Evolutionary conservation across 2,329 filamentous ascomycete species (phyloP).

Genomic region (Penicillium sp.): DNA sequence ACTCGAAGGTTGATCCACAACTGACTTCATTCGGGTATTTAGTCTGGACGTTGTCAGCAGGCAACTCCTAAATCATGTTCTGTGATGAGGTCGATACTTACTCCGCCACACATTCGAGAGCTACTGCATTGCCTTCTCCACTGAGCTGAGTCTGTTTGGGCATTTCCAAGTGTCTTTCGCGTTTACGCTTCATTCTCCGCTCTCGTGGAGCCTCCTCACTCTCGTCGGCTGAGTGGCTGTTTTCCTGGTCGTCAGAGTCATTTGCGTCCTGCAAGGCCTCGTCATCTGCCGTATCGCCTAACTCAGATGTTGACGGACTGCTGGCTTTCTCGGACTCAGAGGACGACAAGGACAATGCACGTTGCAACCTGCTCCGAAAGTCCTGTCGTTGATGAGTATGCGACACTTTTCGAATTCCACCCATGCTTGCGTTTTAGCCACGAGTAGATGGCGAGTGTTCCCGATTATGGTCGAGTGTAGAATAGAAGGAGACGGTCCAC

Average conservation of each 20-base stretch:
- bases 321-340: constrained; percentile 2
- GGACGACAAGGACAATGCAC: constrained; percentile 1
- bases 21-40: too few species aligned
- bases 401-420: too few species aligned
- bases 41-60: background rate
- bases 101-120: background rate
- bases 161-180: background rate
- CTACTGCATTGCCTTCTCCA: background rate
- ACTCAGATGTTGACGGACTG: background rate
- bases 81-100: background rate
- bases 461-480: background rate
- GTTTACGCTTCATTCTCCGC: background rate
- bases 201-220: background rate
- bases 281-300: constrained; percentile 1
- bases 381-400: background rate
- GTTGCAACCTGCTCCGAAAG: constrained; percentile 3
- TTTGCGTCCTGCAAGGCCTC: background rate
- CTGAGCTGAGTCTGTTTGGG: background rate
- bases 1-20: too few species aligned
- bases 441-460: background rate
- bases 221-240: background rate
- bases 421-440: background rate
- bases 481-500: background rate
- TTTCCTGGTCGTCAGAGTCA: background rate
- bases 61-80: background rate